These are phyloP conservation scores for Graphilbum fragrans DNA, from an alignment of 2,329 filamentous ascomycete species.

Conservation along the genomic window DNA sequence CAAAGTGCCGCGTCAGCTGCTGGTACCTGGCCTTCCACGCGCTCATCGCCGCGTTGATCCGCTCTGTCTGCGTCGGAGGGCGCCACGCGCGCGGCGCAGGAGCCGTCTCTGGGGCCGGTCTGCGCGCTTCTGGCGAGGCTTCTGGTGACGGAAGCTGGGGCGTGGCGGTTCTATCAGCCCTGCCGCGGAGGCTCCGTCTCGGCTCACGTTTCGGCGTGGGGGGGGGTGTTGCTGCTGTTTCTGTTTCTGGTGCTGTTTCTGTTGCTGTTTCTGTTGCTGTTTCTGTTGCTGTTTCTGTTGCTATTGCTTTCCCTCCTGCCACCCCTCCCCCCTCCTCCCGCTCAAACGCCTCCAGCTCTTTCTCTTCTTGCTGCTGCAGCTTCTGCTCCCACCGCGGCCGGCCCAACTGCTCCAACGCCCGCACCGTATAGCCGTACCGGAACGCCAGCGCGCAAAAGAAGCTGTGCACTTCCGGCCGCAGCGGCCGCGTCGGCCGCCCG, in stretches of 20 bases:
- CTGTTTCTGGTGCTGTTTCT: background rate
- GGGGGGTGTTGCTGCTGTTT: background rate
- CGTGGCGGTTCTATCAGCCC: no score
- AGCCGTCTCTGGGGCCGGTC: no score
- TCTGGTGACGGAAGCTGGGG: no score
- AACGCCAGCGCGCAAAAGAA: conserved; percentile 16
- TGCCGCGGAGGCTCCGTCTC: no score
- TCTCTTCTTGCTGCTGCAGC: background rate
- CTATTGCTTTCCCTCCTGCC: no score
- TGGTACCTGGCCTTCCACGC: conserved; percentile 6
- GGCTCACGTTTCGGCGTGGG: no score
- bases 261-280: background rate
- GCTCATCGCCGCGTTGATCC: background rate
- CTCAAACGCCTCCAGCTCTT: background rate
- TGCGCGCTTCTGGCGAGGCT: no score
- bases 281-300: no score
- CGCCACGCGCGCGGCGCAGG: background rate
- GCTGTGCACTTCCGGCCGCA: conserved; percentile 7
- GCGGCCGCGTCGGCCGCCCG: background rate
- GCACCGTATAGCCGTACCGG: conserved; percentile 16
- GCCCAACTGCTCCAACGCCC: conserved; percentile 7
- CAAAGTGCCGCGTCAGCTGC: background rate
- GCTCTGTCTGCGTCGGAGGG: background rate
- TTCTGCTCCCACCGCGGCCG: conserved; percentile 1
- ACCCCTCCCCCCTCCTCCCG: no score